A percentile compares a stretch with the other conserved stretches of the same genome.
Conservation (phyloP, 179 eudicot species). For the Nepenthes alata region DNA sequence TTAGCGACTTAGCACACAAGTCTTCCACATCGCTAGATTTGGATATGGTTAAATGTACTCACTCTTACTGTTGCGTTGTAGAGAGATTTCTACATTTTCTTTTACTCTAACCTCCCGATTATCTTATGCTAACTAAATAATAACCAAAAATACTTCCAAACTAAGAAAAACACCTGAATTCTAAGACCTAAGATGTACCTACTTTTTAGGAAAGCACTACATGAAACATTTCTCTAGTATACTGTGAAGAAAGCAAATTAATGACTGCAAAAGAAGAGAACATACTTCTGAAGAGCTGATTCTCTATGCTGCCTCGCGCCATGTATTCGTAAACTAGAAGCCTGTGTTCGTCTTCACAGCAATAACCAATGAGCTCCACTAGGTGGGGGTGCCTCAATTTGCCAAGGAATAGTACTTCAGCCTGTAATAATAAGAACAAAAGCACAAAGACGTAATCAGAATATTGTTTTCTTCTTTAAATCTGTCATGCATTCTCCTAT, state of each 20-base stretch:
- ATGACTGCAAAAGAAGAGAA: neutral
- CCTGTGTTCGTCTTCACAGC: slow-evolving; percentile 66
- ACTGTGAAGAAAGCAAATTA: neutral
- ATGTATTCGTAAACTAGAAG: slow-evolving; percentile 59
- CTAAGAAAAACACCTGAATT: neutral
- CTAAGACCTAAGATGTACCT: slow-evolving; percentile 19
- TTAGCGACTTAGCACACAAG: no score
- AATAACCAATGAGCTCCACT: slow-evolving; percentile 66
- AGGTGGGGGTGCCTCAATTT: slow-evolving; percentile 57
- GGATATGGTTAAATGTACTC: no score
- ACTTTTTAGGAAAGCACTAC: neutral
- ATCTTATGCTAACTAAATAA: no score
- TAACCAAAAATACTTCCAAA: no score
- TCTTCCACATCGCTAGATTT: no score
- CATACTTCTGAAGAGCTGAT: slow-evolving; percentile 62
- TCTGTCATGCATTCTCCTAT: no score
- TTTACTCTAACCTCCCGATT: no score
- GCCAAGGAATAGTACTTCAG: slow-evolving; percentile 57
- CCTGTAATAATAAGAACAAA: slow-evolving; percentile 13
- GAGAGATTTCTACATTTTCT: no score
- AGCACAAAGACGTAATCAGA: neutral
- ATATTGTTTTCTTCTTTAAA: neutral
- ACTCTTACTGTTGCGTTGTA: no score
- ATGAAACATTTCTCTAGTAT: neutral
- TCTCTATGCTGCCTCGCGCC: slow-evolving; percentile 69